These are phyloP conservation scores for Dentipellis fragilis DNA, from an alignment of 768 basidiomycete genomes.

Conservation along the genomic window DNA sequence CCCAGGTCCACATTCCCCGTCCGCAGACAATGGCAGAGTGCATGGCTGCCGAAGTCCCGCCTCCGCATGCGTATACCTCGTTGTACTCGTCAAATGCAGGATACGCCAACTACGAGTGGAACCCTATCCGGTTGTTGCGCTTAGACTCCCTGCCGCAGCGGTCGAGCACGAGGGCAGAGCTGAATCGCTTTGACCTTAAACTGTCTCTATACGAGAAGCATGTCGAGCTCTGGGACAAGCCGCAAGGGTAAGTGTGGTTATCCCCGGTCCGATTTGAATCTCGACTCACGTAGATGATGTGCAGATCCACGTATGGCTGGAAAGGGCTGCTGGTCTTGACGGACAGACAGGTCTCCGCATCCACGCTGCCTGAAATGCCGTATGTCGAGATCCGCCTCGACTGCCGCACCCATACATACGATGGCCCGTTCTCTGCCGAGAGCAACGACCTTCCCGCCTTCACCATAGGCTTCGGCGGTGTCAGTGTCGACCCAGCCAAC, in stretches of 20 bases:
- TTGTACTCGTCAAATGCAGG: neutral
- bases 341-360: conserved; percentile 2
- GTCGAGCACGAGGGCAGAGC: conserved; percentile 2
- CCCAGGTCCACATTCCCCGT: neutral
- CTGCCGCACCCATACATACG: conserved; percentile 12
- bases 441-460: conserved; percentile 10
- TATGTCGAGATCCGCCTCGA: conserved; percentile 4
- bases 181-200: conserved; percentile 12
- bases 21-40: too few relatives aligned
- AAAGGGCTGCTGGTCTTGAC: conserved; percentile 11
- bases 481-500: neutral
- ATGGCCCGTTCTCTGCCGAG: conserved; percentile 13
- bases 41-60: too few relatives aligned
- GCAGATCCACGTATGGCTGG: conserved; percentile 8
- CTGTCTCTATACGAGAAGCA: conserved; percentile 8
- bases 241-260: conserved; percentile 8
- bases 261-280: neutral
- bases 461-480: conserved; percentile 5
- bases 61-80: too few relatives aligned
- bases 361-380: neutral
- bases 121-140: neutral
- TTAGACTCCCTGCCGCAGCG: too few relatives aligned
- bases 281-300: neutral
- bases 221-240: conserved; percentile 12
- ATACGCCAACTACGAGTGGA: neutral